phyloP scores from a whole-genome alignment of 2,329 filamentous ascomycete species.

The Sclerotinia minor region DNA sequence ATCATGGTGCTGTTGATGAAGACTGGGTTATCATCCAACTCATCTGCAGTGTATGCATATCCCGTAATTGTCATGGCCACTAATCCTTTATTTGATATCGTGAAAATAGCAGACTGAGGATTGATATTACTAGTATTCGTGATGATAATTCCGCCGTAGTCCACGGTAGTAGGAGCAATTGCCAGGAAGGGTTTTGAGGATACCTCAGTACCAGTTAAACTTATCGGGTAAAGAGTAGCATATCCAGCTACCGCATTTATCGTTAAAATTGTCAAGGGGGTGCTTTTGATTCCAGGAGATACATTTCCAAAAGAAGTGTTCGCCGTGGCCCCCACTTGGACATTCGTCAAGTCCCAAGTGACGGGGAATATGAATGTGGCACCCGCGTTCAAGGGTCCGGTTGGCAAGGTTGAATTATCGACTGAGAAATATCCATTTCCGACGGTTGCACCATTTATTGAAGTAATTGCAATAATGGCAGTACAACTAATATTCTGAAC shows the following conservation, averaged over 20 bases:
- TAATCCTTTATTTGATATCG: constrained; percentile 42
- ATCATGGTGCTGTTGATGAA: constrained; percentile 35
- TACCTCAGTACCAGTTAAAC: constrained; percentile 43
- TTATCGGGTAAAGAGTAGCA: constrained; percentile 42
- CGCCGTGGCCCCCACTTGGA: constrained; percentile 25
- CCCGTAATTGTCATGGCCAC: constrained; percentile 41
- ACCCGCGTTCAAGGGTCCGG: constrained; percentile 39
- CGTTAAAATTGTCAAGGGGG: constrained; percentile 42
- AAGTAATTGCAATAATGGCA: constrained; percentile 42
- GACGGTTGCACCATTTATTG: constrained; percentile 39
- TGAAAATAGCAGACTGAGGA: constrained; percentile 37
- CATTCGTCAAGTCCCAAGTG: constrained; percentile 40
- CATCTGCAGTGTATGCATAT: constrained; percentile 39
- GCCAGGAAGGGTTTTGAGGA: constrained; percentile 40
- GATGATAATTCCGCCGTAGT: constrained; percentile 18
- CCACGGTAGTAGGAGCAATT: constrained; percentile 40
- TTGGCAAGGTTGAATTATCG: constrained; percentile 41
- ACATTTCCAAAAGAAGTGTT: constrained; percentile 31
- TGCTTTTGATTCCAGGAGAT: constrained; percentile 42
- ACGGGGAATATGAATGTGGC: constrained; percentile 42
- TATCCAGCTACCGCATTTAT: constrained; percentile 42
- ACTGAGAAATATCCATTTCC: constrained; percentile 40
- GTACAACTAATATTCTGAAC: constrained; percentile 39
- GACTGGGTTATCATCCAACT: constrained; percentile 31
- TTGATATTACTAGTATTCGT: constrained; percentile 25